Conservation (phyloP, 768 basidiomycete genomes). For the Boletus fagicola region DNA sequence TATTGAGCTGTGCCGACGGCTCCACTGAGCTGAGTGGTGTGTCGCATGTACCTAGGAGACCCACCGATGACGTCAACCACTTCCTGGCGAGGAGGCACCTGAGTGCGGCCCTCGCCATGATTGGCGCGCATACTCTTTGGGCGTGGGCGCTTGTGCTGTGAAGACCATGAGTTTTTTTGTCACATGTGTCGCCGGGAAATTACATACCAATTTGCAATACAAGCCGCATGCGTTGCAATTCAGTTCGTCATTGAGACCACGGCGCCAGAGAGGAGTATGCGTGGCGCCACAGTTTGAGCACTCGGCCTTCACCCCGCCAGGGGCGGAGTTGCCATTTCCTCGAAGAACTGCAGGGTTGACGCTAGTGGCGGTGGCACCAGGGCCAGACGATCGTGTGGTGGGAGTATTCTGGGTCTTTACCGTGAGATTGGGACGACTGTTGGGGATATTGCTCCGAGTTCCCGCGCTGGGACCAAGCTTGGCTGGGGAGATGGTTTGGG, state of each 20-base stretch:
- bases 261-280: constrained; percentile 83
- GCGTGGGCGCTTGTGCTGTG: constrained; percentile 80
- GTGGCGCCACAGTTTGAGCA: constrained; percentile 89
- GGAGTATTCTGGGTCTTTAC: constrained; percentile 52
- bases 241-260: constrained; percentile 83
- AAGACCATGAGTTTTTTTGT: not conserved
- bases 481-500: constrained; percentile 57
- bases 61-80: constrained; percentile 71
- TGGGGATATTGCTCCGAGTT: constrained; percentile 45
- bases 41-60: constrained; percentile 36
- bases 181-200: not conserved
- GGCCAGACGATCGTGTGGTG: constrained; percentile 53
- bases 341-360: constrained; percentile 45
- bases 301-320: constrained; percentile 70
- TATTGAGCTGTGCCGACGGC: constrained; percentile 60
- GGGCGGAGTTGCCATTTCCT: constrained; percentile 39
- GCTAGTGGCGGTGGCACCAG: constrained; percentile 63
- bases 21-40: constrained; percentile 30
- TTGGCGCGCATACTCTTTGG: constrained; percentile 84
- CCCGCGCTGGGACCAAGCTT: constrained; percentile 56
- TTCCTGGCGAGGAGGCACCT: constrained; percentile 63
- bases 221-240: constrained; percentile 89
- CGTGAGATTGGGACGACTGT: constrained; percentile 56
- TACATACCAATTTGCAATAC: constrained; percentile 78
- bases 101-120: constrained; percentile 69